Base-by-base conservation (phyloP, 768 basidiomycete species). In the Crucibulum laeve region DNA sequence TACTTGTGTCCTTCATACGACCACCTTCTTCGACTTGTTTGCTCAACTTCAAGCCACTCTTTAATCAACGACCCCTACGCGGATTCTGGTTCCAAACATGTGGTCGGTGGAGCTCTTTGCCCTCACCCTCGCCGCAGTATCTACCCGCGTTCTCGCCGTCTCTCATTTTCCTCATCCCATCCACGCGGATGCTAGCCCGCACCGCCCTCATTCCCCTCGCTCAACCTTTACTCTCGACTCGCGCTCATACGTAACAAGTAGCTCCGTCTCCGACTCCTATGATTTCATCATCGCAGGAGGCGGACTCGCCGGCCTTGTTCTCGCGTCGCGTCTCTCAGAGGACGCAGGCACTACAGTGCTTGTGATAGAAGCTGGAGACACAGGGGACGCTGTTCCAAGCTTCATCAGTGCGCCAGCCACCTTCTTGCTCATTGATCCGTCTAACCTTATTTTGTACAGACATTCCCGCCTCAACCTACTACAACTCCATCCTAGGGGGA, bases 401-500 rank as follows among this genome's bases (percentile, higher is more conserved):
- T 51, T 52, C 3, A 63, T 73, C 32, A 55, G 71, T 69, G 45
- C 35, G 68, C 17, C 25, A 25, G 25, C 25, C 17, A n/a, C 18
- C 8, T 41, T 34, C n/a, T 18, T 32, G 30, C 33, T 35, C 25
- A 24, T 33, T 42, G 35, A 38, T 32, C 33, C 22, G 23, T 28
- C 18, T 41, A 26, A 34, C 26, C 3, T 33, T 30, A 19, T 19
- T 24, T 18, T 28, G 17, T 10, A 35, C 49, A 79, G 79, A 78
- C 55, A 58, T 65, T 24, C 80, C 80, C 28, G 69, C 61, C 8
- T 61, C 67, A 42, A 72, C 79, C 2, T 82, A 80, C 53, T 80
- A 70, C 54, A 51, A 67, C 35, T 75, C 76, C 11, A 62, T 82
- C 6, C 55, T 74, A 25, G 62, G 64, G 38, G 60, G 71, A 1